Evolutionary conservation across 2,329 filamentous ascomycete species (phyloP).

Genomic region (Colletotrichum tropicale): DNA sequence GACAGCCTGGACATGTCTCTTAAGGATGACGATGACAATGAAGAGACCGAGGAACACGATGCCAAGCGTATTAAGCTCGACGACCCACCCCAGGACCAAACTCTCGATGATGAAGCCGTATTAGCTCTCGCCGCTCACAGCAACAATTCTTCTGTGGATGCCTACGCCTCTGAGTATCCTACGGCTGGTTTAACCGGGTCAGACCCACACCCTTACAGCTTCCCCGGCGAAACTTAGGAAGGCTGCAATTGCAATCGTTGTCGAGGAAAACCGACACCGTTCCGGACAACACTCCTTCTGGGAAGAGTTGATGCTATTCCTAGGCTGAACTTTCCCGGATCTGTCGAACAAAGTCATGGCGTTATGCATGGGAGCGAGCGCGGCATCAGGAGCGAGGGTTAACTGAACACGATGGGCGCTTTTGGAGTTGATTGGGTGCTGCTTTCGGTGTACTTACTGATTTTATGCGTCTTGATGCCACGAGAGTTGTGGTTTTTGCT

Average conservation of each 20-base stretch:
- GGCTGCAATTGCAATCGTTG: neutral
- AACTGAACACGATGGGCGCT: constrained; percentile 10
- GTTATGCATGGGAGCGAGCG: constrained; percentile 15
- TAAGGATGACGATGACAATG: constrained; percentile 30
- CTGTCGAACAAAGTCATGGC: neutral
- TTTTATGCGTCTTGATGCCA: neutral
- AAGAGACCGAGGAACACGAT: constrained; percentile 19
- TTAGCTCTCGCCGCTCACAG: constrained; percentile 51
- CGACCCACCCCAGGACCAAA: constrained; percentile 37
- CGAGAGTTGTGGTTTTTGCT: neutral
- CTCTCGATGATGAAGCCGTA: constrained; percentile 53
- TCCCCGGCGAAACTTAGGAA: constrained; percentile 40
- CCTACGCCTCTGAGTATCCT: constrained; percentile 48
- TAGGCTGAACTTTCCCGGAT: neutral
- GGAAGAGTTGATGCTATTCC: neutral
- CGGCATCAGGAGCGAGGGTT: constrained; percentile 8
- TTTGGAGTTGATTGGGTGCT: constrained; percentile 1
- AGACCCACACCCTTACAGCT: constrained; percentile 37
- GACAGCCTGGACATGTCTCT: constrained; percentile 27
- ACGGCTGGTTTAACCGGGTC: constrained; percentile 5
- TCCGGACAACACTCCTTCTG: neutral
- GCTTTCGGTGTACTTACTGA: neutral
- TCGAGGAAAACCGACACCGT: neutral
- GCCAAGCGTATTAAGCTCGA: constrained; percentile 28
- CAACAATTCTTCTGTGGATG: constrained; percentile 37